phyloP scores from a whole-genome alignment of 2,329 filamentous ascomycete genomes.

The Alternaria postmessia region DNA sequence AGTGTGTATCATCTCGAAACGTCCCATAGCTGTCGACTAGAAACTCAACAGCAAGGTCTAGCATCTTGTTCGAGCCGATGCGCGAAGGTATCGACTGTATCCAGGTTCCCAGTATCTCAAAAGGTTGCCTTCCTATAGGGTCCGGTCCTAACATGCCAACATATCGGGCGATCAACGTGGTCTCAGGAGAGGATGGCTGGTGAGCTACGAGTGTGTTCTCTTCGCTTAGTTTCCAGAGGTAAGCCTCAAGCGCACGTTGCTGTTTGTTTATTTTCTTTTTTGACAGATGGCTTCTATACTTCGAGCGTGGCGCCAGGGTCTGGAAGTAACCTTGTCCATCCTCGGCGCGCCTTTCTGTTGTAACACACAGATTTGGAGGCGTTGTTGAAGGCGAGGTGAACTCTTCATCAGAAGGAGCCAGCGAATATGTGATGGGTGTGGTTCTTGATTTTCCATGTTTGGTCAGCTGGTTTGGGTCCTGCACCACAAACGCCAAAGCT shows the following conservation, averaged over 20 bases:
- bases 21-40: slow-evolving; percentile 33
- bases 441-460: slow-evolving; percentile 38
- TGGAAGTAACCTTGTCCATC: slow-evolving; percentile 38
- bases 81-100: slow-evolving; percentile 40
- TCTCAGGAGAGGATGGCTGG: slow-evolving; percentile 29
- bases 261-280: slow-evolving; percentile 24
- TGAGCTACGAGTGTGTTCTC: slow-evolving; percentile 11
- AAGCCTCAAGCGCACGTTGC: slow-evolving; percentile 24
- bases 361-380: slow-evolving; percentile 25
- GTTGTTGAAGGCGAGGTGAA: slow-evolving; percentile 9
- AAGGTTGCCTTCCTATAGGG: slow-evolving; percentile 23
- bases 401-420: slow-evolving; percentile 8
- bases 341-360: slow-evolving; percentile 28
- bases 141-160: slow-evolving; percentile 32
- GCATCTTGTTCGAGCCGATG: slow-evolving; percentile 32
- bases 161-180: slow-evolving; percentile 31
- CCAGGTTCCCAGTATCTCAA: slow-evolving; percentile 39
- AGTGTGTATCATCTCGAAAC: slow-evolving; percentile 29
- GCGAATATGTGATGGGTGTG: slow-evolving; percentile 21
- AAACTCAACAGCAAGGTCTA: slow-evolving; percentile 42
- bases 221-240: slow-evolving; percentile 24
- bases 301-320: slow-evolving; percentile 29
- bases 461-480: slow-evolving; percentile 41
- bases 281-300: slow-evolving; percentile 15
- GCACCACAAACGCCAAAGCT: slow-evolving; percentile 34